phyloP scores from a whole-genome alignment of 2,329 filamentous ascomycete species.

The Exophiala spinifera region DNA sequence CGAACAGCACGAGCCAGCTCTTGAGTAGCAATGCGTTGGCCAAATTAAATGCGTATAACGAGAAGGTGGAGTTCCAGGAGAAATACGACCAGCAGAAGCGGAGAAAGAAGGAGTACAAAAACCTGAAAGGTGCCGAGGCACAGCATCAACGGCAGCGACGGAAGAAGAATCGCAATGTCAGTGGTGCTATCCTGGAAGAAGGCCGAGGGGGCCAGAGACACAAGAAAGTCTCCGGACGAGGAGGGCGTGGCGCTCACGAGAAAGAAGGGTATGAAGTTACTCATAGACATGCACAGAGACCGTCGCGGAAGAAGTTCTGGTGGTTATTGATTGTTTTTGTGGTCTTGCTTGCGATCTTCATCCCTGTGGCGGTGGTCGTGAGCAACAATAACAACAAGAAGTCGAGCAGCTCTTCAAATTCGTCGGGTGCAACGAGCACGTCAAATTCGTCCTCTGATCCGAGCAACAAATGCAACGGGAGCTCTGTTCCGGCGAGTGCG shows the following conservation, averaged over 20 bases:
- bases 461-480: constrained; percentile 49
- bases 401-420: constrained; percentile 22
- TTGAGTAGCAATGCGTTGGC: constrained; percentile 59
- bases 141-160: constrained; percentile 42
- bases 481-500: constrained; percentile 62
- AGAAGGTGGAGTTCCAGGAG: constrained; percentile 49
- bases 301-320: constrained; percentile 51
- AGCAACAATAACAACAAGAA: constrained; percentile 59
- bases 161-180: constrained; percentile 61
- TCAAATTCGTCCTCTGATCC: constrained; percentile 34
- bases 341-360: constrained; percentile 60
- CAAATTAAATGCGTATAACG: constrained; percentile 62
- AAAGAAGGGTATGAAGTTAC: constrained; percentile 23
- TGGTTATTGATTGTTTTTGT: constrained; percentile 54
- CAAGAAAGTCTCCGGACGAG: constrained; percentile 44
- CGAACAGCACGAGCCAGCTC: constrained; percentile 42
- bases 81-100: constrained; percentile 41
- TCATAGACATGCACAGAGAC: constrained; percentile 32
- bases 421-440: constrained; percentile 36
- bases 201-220: constrained; percentile 50
- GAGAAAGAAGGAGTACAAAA: constrained; percentile 35
- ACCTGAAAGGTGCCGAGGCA: constrained; percentile 31
- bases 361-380: constrained; percentile 64
- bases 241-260: constrained; percentile 49
- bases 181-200: constrained; percentile 67